These are phyloP conservation scores for Phialophora macrospora DNA, from an alignment of 2,329 filamentous ascomycete genomes.

Conservation along the genomic window DNA sequence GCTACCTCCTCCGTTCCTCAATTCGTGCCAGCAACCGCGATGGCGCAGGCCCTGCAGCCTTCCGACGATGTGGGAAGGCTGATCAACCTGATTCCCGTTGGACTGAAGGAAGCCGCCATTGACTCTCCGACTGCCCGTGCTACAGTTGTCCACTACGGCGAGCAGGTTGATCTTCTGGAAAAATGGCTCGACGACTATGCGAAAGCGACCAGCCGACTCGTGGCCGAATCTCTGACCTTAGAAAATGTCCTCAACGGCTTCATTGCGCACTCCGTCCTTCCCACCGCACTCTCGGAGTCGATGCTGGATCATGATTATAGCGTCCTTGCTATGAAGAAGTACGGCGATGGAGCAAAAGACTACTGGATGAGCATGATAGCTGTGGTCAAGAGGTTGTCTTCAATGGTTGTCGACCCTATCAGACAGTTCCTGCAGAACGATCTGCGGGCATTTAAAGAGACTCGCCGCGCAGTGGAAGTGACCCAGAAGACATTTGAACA, in stretches of 20 bases:
- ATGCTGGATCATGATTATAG: constrained; percentile 96
- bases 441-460: constrained; percentile 83
- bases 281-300: constrained; percentile 75
- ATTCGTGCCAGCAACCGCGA: background rate
- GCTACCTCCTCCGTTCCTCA: background rate
- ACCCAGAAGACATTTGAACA: constrained; percentile 85
- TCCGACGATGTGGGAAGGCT: constrained; percentile 48
- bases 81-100: constrained; percentile 68
- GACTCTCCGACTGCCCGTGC: constrained; percentile 96
- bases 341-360: constrained; percentile 83
- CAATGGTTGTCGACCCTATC: constrained; percentile 79
- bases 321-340: constrained; percentile 79
- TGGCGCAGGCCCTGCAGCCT: constrained; percentile 29
- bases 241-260: constrained; percentile 81
- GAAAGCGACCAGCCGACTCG: constrained; percentile 65
- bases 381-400: constrained; percentile 77
- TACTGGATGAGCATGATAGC: constrained; percentile 80
- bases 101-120: constrained; percentile 90
- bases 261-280: constrained; percentile 75
- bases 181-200: constrained; percentile 83
- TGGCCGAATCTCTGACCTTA: constrained; percentile 70
- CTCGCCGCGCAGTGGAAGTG: constrained; percentile 73
- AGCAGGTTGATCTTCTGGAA: constrained; percentile 89
- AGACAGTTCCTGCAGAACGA: constrained; percentile 77
- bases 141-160: constrained; percentile 80